Evolutionary conservation across 1,284 basidiomycete species (phyloP), one percentile per base, ranked within the genome.

Genomic region (Sporisorium iseilematis-ciliati): DNA sequence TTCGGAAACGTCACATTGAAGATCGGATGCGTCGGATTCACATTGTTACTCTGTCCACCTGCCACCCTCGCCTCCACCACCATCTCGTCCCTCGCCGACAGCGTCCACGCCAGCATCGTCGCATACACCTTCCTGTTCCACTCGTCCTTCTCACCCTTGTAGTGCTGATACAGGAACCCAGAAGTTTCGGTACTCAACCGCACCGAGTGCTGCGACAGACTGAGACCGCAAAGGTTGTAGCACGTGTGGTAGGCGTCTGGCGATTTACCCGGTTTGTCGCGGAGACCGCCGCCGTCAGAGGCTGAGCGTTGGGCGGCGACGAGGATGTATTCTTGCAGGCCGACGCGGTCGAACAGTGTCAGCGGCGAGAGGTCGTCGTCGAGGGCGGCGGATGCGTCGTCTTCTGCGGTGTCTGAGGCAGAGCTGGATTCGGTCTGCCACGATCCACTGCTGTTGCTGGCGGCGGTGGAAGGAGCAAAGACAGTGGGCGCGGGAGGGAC

Each of bases 231-330:
- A 7, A 85, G 75, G 56, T 85, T 85, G 80, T 85, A 84, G 67
- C 79, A 82, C n/a, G 83, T 85, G 53, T 85, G 84, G 59, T 85
- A 85, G 16, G 82, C 82, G 49, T 85, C 84, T 2, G 83, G 74
- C 45, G 85, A 92, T 91, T 97, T 97, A 49, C 93, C 93, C 11
- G 96, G 97, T 84, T 99, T 99, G 85, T 99, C 96, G 12, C 94
- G 88, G 57, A 99, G 86, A 10, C 96, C 96, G 14, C 95, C 95
- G 14, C 62, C 67, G 11, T 71, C 51, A 3, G 56, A 16, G 7
- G 46, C 63, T 0, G 91, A 90, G 69, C 91, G 89, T 83, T 99
- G 97, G 0, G 92, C 94, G 7, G 93, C 93, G 61, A 91, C 89
- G 3, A 97, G 87, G 52, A 97, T 89, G 83, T 94, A 99, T 79